Conservation (phyloP, 441 rosid species). For the Populus hybrid region DNA sequence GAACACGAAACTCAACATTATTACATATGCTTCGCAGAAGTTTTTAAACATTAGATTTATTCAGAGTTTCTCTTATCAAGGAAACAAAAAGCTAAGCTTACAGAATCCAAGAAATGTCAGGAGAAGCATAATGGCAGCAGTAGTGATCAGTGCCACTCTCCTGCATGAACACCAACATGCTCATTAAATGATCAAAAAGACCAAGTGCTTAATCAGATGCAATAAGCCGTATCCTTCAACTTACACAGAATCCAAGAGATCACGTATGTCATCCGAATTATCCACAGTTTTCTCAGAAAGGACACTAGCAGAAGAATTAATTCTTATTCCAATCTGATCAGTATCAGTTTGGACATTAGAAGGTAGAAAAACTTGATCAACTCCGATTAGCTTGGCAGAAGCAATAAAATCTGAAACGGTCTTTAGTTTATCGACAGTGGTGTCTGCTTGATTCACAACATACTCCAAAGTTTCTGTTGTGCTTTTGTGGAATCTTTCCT, state of each 20-base stretch:
- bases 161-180: slow-evolving; percentile 35
- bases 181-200: neutral
- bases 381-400: slow-evolving; percentile 62
- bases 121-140: slow-evolving; percentile 74
- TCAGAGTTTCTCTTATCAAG: neutral
- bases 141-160: slow-evolving; percentile 57
- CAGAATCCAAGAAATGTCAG: slow-evolving; percentile 75
- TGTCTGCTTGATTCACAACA: slow-evolving; percentile 70
- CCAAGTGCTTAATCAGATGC: neutral
- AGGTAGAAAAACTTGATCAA: slow-evolving; percentile 69
- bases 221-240: slow-evolving; percentile 4
- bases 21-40: neutral
- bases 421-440: slow-evolving; percentile 49
- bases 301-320: slow-evolving; percentile 50
- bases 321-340: slow-evolving; percentile 64
- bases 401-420: slow-evolving; percentile 64
- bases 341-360: slow-evolving; percentile 71
- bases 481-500: slow-evolving; percentile 60
- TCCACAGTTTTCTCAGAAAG: slow-evolving; percentile 47
- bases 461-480: slow-evolving; percentile 62
- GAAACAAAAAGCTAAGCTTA: slow-evolving; percentile 31
- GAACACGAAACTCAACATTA: slow-evolving; percentile 16
- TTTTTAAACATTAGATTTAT: neutral
- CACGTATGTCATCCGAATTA: slow-evolving; percentile 50
- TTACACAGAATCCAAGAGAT: slow-evolving; percentile 74